Conservation (phyloP, 805 yeast genomes). For the Cyberlindnera samutprakarnensis region DNA sequence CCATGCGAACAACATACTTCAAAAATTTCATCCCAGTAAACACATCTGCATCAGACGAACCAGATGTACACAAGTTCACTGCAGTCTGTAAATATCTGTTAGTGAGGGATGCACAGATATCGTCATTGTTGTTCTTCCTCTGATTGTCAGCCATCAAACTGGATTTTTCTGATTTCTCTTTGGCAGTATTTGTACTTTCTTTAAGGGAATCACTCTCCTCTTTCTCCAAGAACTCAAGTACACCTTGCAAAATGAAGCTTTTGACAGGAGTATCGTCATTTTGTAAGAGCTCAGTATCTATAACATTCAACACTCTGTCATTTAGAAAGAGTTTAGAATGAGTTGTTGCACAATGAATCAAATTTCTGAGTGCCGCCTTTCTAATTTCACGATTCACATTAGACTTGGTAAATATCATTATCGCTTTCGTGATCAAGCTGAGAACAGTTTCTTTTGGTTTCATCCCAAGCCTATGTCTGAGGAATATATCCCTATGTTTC, state of each 20-base stretch:
- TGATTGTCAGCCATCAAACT: conserved; percentile 49
- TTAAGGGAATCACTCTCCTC: conserved; percentile 44
- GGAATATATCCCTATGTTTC: conserved; percentile 31
- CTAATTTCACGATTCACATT: conserved; percentile 29
- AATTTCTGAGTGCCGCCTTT: conserved; percentile 46
- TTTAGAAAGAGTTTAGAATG: conserved; percentile 63
- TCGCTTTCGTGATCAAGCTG: conserved; percentile 49
- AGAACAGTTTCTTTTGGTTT: conserved; percentile 46
- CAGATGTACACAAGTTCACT: conserved; percentile 39
- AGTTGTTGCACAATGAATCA: conserved; percentile 50
- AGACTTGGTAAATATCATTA: conserved; percentile 45
- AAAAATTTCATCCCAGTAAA: conserved; percentile 46
- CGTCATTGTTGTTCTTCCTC: conserved; percentile 46
- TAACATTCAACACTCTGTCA: conserved; percentile 40
- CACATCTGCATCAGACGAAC: conserved; percentile 36
- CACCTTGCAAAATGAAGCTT: conserved; percentile 46
- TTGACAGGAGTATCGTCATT: conserved; percentile 33
- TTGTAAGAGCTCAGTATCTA: conserved; percentile 41
- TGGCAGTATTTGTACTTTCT: conserved; percentile 32
- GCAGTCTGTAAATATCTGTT: conserved; percentile 51
- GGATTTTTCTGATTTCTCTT: conserved; percentile 30
- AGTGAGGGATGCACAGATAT: conserved; percentile 65
- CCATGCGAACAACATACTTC: conserved; percentile 49
- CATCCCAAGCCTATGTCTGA: conserved; percentile 31
- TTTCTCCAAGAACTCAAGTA: conserved; percentile 46